Evolutionary conservation across 2,329 filamentous ascomycete species (phyloP).

Genomic region (Nigrospora osmanthi): DNA sequence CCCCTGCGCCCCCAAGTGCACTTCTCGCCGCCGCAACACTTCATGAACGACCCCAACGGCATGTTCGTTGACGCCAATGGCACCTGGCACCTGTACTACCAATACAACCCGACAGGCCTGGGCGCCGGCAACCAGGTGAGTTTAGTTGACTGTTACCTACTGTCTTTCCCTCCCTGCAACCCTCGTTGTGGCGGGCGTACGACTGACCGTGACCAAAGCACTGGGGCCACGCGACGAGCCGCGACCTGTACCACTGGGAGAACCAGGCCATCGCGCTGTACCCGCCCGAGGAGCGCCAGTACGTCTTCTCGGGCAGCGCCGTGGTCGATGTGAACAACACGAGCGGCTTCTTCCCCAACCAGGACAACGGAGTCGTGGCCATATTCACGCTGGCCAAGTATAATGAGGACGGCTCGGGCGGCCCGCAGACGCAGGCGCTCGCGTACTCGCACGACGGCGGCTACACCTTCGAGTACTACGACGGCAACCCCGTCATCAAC

Average conservation of each 20-base stretch:
- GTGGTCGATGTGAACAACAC: conserved; percentile 58
- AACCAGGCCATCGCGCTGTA: conserved; percentile 57
- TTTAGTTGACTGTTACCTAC: neutral
- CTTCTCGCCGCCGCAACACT: conserved; percentile 43
- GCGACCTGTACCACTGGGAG: conserved; percentile 55
- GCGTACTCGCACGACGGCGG: conserved; percentile 56
- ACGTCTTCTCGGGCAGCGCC: conserved; percentile 45
- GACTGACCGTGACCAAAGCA: conserved; percentile 23
- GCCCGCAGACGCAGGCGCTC: conserved; percentile 47
- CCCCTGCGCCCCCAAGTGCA: conserved; percentile 43
- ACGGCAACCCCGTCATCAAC: conserved; percentile 51
- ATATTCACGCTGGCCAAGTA: conserved; percentile 36
- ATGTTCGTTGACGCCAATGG: conserved; percentile 50
- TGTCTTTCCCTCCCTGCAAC: no score
- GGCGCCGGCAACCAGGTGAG: conserved; percentile 21
- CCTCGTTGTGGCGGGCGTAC: no score
- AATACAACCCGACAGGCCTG: conserved; percentile 26
- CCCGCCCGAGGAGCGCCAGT: conserved; percentile 32
- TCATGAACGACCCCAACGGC: conserved; percentile 59
- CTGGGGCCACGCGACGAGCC: conserved; percentile 59
- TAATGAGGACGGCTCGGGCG: conserved; percentile 25
- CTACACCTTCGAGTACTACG: conserved; percentile 53
- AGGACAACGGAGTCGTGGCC: conserved; percentile 54
- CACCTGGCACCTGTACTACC: conserved; percentile 58
- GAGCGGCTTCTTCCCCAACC: conserved; percentile 55